A percentile compares a stretch with the other conserved stretches of the same genome.
Evolutionary conservation across 2,329 filamentous ascomycete species (phyloP).

Genomic region (Paraphoma sp.): DNA sequence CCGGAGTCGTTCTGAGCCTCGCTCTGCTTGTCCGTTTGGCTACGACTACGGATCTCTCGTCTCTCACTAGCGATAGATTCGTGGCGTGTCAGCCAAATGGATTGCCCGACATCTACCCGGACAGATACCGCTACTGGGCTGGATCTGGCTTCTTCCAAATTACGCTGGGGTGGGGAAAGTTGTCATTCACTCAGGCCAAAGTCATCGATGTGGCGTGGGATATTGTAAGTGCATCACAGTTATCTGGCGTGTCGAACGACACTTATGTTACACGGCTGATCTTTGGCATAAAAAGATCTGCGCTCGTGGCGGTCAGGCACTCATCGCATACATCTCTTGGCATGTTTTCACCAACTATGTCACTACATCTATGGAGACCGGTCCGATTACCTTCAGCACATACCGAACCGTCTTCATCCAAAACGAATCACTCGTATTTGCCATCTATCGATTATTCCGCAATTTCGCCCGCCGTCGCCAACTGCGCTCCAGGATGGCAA

Average conservation of each 20-base stretch:
- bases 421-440: constrained; percentile 2
- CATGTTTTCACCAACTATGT: constrained; percentile 23
- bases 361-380: constrained; percentile 25
- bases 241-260: neutral
- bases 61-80: neutral
- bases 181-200: constrained; percentile 26
- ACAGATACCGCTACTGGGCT: constrained; percentile 16
- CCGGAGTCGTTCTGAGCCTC: neutral
- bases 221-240: constrained; percentile 16
- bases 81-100: constrained; percentile 15
- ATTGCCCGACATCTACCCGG: constrained; percentile 6
- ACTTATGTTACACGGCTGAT: neutral
- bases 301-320: constrained; percentile 27
- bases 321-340: constrained; percentile 26
- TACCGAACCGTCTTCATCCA: constrained; percentile 25
- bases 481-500: constrained; percentile 20
- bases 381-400: constrained; percentile 22
- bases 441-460: neutral
- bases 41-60: neutral
- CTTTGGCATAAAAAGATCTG: constrained; percentile 6
- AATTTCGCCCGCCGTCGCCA: constrained; percentile 14
- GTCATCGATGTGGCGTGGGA: constrained; percentile 29
- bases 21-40: neutral
- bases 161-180: constrained; percentile 13
- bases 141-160: constrained; percentile 28